phyloP scores from a whole-genome alignment of 2,329 filamentous ascomycete genomes.

The Daldinia sp. region DNA sequence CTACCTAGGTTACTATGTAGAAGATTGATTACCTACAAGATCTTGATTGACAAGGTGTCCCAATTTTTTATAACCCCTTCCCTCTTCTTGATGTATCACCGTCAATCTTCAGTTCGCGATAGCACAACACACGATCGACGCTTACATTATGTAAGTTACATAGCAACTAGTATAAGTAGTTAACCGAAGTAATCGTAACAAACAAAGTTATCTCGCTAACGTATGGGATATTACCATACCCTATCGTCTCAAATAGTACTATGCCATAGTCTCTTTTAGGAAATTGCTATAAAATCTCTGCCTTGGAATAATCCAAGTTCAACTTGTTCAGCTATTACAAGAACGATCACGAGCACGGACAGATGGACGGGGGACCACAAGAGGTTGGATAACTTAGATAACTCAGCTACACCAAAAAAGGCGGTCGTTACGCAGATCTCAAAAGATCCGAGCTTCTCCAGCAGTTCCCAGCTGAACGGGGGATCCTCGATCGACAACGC shows the following conservation, averaged over 20 bases:
- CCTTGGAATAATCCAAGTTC: conserved; percentile 15
- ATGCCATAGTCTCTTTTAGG: neutral
- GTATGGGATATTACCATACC: neutral
- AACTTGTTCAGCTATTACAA: neutral
- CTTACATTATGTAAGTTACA: neutral
- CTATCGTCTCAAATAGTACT: neutral
- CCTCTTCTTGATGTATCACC: neutral
- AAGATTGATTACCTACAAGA: neutral
- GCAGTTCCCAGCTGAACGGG: conserved; percentile 13
- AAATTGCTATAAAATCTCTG: neutral
- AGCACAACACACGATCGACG: neutral
- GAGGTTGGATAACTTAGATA: neutral
- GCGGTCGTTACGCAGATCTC: conserved; percentile 26
- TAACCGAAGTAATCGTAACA: too few species aligned
- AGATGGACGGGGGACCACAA: neutral
- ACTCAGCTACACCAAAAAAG: conserved; percentile 13
- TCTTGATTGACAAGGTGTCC: conserved; percentile 7
- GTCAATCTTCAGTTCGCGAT: neutral
- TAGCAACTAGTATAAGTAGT: too few species aligned
- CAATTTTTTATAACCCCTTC: neutral
- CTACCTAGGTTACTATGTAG: too few species aligned
- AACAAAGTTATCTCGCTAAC: neutral
- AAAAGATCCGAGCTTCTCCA: conserved; percentile 17
- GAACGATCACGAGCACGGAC: conserved; percentile 14
- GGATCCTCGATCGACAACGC: conserved; percentile 28